A percentile compares a stretch with the other conserved stretches of the same genome.
Conservation (phyloP, 148 eudicot species). For the Oxyria digyna region DNA sequence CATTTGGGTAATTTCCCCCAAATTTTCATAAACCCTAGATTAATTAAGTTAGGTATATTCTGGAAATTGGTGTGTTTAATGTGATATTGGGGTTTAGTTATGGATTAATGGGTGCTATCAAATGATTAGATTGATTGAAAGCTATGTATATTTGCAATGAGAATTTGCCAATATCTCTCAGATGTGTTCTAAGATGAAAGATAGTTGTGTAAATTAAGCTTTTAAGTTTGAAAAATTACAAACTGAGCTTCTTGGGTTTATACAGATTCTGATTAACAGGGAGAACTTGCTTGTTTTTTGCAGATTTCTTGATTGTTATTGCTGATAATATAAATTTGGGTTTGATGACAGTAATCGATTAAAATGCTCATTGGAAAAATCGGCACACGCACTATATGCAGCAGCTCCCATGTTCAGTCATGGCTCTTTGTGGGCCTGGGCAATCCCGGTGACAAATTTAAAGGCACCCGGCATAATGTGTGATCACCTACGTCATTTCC, state of each 20-base stretch:
- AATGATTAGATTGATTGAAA: too few relatives aligned
- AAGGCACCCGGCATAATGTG: slow-evolving; percentile 84
- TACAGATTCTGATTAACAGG: background rate
- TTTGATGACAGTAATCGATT: background rate
- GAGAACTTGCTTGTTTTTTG: background rate
- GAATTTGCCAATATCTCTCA: too few relatives aligned
- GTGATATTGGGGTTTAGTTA: too few relatives aligned
- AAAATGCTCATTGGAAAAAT: slow-evolving; percentile 8
- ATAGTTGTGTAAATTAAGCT: too few relatives aligned
- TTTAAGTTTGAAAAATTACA: too few relatives aligned
- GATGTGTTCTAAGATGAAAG: too few relatives aligned
- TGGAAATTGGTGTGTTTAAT: too few relatives aligned
- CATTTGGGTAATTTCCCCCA: too few relatives aligned
- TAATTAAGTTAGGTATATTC: too few relatives aligned
- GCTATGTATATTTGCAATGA: too few relatives aligned
- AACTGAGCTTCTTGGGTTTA: background rate
- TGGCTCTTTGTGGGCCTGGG: slow-evolving; percentile 92
- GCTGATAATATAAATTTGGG: background rate
- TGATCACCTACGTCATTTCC: background rate
- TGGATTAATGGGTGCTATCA: too few relatives aligned
- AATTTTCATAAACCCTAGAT: too few relatives aligned
- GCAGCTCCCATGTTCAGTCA: slow-evolving; percentile 31
- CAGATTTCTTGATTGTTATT: background rate
- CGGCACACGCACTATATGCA: slow-evolving; percentile 18
- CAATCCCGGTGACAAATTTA: slow-evolving; percentile 74